Conservation (phyloP, 176 grass and related monocot species). For the Rhipidocladum racemiflorum region DNA sequence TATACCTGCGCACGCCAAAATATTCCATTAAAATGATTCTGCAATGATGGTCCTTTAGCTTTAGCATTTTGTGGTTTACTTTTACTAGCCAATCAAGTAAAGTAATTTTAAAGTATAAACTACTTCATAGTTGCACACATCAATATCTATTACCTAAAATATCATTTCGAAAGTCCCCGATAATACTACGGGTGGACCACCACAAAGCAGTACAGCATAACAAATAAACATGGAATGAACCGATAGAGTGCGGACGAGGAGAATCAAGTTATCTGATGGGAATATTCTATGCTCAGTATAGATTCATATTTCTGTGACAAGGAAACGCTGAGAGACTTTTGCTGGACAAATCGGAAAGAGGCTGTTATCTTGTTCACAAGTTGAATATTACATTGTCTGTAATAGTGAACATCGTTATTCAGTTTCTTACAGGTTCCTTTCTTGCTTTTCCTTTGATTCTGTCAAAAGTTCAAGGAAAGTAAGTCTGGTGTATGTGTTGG, state of each 20-base stretch:
- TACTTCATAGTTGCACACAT: not conserved
- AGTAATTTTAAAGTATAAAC: not conserved
- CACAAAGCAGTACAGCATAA: not conserved
- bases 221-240: not conserved
- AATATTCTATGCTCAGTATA: not conserved
- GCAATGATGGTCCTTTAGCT: not conserved
- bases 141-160: not conserved
- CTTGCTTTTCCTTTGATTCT: conserved; percentile 2
- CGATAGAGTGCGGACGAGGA: not conserved
- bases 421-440: conserved; percentile 1
- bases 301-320: not conserved
- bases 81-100: not conserved
- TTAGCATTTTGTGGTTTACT: not conserved
- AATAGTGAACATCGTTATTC: not conserved
- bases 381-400: not conserved
- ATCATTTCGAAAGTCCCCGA: not conserved
- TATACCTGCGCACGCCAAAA: conserved; percentile 44
- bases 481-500: not conserved
- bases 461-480: not conserved
- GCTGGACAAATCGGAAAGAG: conserved; percentile 9
- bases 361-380: not conserved
- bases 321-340: not conserved
- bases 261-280: not conserved
- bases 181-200: not conserved
- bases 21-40: not conserved